Percentiles rank a stretch among this genome's conserved stretches.
These are phyloP conservation scores for Fraxinus anomala DNA, from an alignment of 257 asterid genomes.

Conservation along the genomic window DNA sequence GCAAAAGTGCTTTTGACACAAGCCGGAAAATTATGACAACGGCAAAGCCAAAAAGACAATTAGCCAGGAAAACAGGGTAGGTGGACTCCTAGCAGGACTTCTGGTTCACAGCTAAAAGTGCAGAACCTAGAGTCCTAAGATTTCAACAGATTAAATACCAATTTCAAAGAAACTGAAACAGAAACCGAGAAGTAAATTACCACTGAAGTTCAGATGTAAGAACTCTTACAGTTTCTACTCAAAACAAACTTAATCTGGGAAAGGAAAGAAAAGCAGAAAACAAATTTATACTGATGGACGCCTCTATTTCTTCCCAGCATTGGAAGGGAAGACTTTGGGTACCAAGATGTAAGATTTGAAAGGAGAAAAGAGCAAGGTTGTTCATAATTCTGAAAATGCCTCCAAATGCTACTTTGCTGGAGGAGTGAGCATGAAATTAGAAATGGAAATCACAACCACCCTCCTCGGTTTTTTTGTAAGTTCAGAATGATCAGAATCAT, in stretches of 20 bases:
- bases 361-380: slow-evolving; percentile 54
- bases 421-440: slow-evolving; percentile 44
- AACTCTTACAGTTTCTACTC: slow-evolving; percentile 15
- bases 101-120: slow-evolving; percentile 27
- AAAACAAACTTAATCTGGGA: background rate
- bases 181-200: slow-evolving; percentile 11
- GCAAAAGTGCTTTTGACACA: background rate
- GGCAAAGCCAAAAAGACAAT: slow-evolving; percentile 25
- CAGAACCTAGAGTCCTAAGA: slow-evolving; percentile 8
- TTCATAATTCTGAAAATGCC: slow-evolving; percentile 50
- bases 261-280: slow-evolving; percentile 4
- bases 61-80: slow-evolving; percentile 36
- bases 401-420: slow-evolving; percentile 44
- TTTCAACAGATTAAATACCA: too few relatives aligned
- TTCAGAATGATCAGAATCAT: slow-evolving; percentile 28
- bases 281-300: background rate
- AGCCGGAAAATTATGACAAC: background rate
- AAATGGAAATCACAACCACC: slow-evolving; percentile 15
- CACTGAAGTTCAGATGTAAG: background rate
- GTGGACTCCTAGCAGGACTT: slow-evolving; percentile 24
- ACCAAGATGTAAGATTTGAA: slow-evolving; percentile 35
- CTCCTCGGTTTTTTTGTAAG: background rate
- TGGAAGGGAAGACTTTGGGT: too few relatives aligned
- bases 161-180: too few relatives aligned
- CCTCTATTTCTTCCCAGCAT: too few relatives aligned